These are phyloP conservation scores for Spathaspora boniae DNA, from an alignment of 805 yeast species.

Conservation along the genomic window DNA sequence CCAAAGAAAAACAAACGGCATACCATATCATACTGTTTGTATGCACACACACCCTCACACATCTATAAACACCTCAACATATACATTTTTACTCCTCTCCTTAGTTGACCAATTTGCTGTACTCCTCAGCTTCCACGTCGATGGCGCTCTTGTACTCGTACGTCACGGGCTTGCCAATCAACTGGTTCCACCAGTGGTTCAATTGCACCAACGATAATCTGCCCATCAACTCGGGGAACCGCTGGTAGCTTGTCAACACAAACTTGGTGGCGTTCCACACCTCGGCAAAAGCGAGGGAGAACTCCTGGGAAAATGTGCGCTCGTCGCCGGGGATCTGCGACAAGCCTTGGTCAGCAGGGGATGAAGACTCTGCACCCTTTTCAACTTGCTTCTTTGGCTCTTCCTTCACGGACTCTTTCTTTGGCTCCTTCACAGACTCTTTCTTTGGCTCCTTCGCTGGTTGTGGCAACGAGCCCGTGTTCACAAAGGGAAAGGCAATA, in stretches of 20 bases:
- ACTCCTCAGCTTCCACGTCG: conserved; percentile 9
- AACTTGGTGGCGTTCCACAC: conserved; percentile 61
- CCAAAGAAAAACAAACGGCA: no score
- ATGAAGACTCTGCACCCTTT: not conserved
- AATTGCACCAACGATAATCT: conserved; percentile 46
- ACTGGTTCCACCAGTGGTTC: conserved; percentile 65
- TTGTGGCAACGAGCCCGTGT: no score
- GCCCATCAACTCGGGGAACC: conserved; percentile 64
- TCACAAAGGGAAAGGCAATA: conserved; percentile 36
- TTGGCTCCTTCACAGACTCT: no score
- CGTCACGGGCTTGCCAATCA: conserved; percentile 57
- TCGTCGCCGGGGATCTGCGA: not conserved
- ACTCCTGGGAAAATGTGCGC: conserved; percentile 35
- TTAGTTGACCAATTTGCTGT: conserved; percentile 8
- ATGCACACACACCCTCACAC: no score
- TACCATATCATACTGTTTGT: no score
- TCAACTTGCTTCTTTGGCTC: conserved; percentile 3
- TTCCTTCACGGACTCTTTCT: no score
- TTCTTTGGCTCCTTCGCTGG: not conserved
- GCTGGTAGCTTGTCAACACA: conserved; percentile 60
- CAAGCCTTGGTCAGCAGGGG: not conserved
- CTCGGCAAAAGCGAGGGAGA: conserved; percentile 48
- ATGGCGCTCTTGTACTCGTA: conserved; percentile 10
- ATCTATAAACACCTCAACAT: conserved; percentile 1
- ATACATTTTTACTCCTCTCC: not conserved